Percentiles rank a stretch among this genome's conserved stretches.
These are phyloP conservation scores for Hemisphaericaspora lyxosophila DNA, from an alignment of 1,139 yeast species.

Conservation along the genomic window DNA sequence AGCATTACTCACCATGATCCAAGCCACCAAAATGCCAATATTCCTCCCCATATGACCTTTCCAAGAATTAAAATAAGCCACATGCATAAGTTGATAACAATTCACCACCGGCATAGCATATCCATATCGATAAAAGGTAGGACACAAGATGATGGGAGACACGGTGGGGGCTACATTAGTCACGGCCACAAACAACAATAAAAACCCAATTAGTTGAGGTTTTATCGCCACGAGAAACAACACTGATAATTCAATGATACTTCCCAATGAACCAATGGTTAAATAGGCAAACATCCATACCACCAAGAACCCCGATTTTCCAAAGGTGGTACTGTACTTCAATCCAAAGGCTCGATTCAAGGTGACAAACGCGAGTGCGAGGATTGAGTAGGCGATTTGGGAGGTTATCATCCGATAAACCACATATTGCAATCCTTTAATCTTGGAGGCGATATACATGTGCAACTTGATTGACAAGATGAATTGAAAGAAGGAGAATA, in stretches of 20 bases:
- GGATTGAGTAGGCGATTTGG: conserved; percentile 41
- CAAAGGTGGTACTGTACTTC: conserved; percentile 31
- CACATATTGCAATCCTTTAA: conserved; percentile 40
- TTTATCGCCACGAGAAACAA: conserved; percentile 36
- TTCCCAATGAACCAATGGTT: conserved; percentile 52
- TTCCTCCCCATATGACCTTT: conserved; percentile 48
- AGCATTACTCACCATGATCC: conserved; percentile 43
- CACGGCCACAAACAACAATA: conserved; percentile 45
- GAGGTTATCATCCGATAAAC: conserved; percentile 39
- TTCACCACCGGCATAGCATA: conserved; percentile 54
- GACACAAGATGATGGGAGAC: conserved; percentile 47
- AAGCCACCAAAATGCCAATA: conserved; percentile 46
- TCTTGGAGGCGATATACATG: conserved; percentile 26
- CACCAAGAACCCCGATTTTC: conserved; percentile 50
- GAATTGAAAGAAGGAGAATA: conserved; percentile 35
- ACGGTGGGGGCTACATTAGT: conserved; percentile 49
- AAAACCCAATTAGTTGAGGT: conserved; percentile 48
- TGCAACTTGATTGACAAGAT: conserved; percentile 28
- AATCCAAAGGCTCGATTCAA: conserved; percentile 48
- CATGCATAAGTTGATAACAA: conserved; percentile 47
- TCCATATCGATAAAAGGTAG: conserved; percentile 47
- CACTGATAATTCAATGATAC: conserved; percentile 46
- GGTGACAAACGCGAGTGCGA: conserved; percentile 42
- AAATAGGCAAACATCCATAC: conserved; percentile 47
- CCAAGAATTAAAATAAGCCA: conserved; percentile 44